phyloP scores from a whole-genome alignment of 305 asterid species.

The Fraxinus baroniana region DNA sequence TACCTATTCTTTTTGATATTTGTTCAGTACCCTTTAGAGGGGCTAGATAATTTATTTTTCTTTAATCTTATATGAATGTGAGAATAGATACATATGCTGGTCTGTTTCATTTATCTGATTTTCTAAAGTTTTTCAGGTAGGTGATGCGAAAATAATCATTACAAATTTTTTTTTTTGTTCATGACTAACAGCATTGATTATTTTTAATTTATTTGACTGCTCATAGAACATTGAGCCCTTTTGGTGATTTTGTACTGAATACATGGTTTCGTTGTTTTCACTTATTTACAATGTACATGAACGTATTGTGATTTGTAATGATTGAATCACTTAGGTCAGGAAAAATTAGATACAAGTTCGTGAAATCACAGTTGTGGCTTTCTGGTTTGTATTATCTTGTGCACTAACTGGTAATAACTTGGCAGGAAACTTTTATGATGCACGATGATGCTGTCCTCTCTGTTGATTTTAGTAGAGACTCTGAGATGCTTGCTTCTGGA shows the following conservation, averaged over 20 bases:
- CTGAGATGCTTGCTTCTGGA: constrained; percentile 98
- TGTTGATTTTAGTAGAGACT: constrained; percentile 96
- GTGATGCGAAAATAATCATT: neutral
- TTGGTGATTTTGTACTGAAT: constrained; percentile 1
- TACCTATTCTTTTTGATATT: neutral
- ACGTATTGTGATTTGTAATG: neutral
- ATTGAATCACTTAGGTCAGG: constrained; percentile 1
- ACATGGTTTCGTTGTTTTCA: neutral
- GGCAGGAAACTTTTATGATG: constrained; percentile 98
- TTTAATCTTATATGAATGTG: neutral
- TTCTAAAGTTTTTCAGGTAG: neutral
- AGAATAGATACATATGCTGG: neutral
- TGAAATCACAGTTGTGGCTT: neutral
- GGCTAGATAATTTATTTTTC: neutral
- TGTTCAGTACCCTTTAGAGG: neutral
- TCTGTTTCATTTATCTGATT: neutral
- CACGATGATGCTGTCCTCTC: constrained; percentile 94
- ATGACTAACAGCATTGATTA: neutral
- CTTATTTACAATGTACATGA: neutral
- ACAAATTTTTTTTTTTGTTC: neutral
- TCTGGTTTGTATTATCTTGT: constrained; percentile 16
- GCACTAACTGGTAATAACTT: constrained; percentile 27
- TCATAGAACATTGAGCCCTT: neutral
- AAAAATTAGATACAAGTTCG: neutral
- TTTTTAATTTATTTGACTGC: constrained; percentile 1